phyloP scores from a whole-genome alignment of 371 early-diverging fungal species.

The Batrachochytrium dendrobatidis region DNA sequence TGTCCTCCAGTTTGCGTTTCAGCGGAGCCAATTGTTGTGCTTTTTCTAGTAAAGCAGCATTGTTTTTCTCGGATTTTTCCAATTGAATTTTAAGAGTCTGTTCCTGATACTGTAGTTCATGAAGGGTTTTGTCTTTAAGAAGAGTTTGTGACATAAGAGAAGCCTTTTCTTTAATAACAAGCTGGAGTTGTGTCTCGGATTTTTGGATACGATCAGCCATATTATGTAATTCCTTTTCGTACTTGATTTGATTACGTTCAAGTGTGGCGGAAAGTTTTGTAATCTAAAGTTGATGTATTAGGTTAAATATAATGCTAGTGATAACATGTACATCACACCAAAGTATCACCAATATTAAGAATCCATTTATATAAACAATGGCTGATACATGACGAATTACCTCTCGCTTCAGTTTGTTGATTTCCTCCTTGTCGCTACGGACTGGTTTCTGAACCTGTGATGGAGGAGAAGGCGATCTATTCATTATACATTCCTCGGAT shows the following conservation, averaged over 20 bases:
- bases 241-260: not conserved
- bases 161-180: slow-evolving; percentile 17
- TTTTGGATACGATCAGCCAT: not conserved
- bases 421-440: slow-evolving; percentile 8
- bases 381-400: not conserved
- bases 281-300: no score
- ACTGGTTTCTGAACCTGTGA: not conserved
- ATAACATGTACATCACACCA: no score
- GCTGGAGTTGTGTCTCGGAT: not conserved
- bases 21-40: not conserved
- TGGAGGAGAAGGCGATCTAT: not conserved
- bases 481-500: slow-evolving; percentile 3
- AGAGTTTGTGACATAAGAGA: slow-evolving; percentile 6
- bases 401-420: slow-evolving; percentile 15
- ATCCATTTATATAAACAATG: not conserved
- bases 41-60: slow-evolving; percentile 1
- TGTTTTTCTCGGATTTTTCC: slow-evolving; percentile 6
- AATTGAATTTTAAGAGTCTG: not conserved
- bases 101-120: slow-evolving; percentile 14
- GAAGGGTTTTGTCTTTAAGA: slow-evolving; percentile 22
- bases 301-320: no score
- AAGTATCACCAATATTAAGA: no score
- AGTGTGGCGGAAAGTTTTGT: no score
- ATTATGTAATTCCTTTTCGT: not conserved
- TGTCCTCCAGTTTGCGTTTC: not conserved